Base-by-base conservation (phyloP, 2,329 filamentous ascomycete species). In the Elsinoe australis region DNA sequence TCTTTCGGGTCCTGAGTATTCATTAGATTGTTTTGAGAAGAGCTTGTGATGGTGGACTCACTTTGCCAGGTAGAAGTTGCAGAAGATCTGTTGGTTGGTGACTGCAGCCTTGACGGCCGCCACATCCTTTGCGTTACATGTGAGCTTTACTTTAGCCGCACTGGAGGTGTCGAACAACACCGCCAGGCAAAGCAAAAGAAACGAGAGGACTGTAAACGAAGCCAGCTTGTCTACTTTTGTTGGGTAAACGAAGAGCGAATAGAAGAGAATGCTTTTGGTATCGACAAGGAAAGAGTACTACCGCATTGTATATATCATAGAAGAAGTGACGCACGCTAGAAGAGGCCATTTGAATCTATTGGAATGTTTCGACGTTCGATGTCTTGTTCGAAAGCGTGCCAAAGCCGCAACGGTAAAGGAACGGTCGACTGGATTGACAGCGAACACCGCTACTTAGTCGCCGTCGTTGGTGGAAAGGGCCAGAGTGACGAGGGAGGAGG, bases 161-260 rank as follows among this genome's bases (percentile, higher is more conserved):
- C 28, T 24, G 24, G 39, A 21, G 24, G 39, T 32, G 21, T 44
- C 39, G 24, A 44, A 44, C 39, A 44, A 24, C 21, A 44, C 21
- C 9, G 17, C 39, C 39, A 29, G 28, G 39, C 39, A 44, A 12
- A 44, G 39, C 39, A 44, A 44, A 44, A 32, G 39, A 15, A 44
- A 24, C 26, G 39, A 32, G 31, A 44, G 28, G 12, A 44, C 5
- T 26, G 39, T 44, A 32, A 44, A 44, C 39, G 39, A 44, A 44
- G 39, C 39, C 39, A 44, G 39, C 39, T 44, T 44, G 39, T 44
- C 39, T 44, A 44, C 26, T 24, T 44, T 17, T n/a, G 28, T 9
- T n/a, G 21, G 28, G n/a, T 9, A 44, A 19, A 44, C 28, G 39
- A 10, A 4, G 26, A 31, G 2, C 14, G 24, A 12, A 18, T 6